These are phyloP conservation scores for Halteria grandinella DNA, from an alignment of 73 alveolate species.

Conservation along the genomic window DNA sequence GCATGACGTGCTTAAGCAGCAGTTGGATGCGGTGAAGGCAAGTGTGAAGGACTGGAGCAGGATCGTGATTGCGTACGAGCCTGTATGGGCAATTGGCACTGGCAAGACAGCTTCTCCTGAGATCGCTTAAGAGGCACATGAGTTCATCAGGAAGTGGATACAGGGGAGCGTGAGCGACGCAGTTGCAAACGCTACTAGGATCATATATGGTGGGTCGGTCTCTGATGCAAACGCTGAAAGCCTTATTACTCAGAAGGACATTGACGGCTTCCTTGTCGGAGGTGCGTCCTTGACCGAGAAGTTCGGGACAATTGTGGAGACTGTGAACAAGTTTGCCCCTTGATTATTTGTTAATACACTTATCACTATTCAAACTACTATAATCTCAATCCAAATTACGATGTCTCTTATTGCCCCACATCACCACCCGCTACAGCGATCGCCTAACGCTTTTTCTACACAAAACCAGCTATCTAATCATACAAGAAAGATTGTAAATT, in stretches of 20 bases:
- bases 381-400: too few relatives aligned
- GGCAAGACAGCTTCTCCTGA: slow-evolving; percentile 74
- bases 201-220: slow-evolving; percentile 94
- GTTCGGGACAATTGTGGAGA: slow-evolving; percentile 62
- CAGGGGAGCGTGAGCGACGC: slow-evolving; percentile 60
- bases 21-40: slow-evolving; percentile 70
- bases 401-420: too few relatives aligned
- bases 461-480: too few relatives aligned
- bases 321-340: slow-evolving; percentile 46
- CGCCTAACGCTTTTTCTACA: too few relatives aligned
- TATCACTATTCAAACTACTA: not conserved
- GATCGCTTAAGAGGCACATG: slow-evolving; percentile 78
- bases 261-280: slow-evolving; percentile 96
- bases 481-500: not conserved
- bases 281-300: slow-evolving; percentile 90
- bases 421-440: too few relatives aligned
- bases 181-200: slow-evolving; percentile 69
- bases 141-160: slow-evolving; percentile 71
- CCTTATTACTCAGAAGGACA: slow-evolving; percentile 64
- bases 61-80: slow-evolving; percentile 83
- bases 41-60: slow-evolving; percentile 63
- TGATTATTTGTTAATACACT: not conserved
- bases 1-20: slow-evolving; percentile 64
- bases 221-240: slow-evolving; percentile 70
- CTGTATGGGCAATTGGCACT: slow-evolving; percentile 82